Conservation (phyloP, 1,284 basidiomycete genomes). For the Violaceomyces palustris region DNA sequence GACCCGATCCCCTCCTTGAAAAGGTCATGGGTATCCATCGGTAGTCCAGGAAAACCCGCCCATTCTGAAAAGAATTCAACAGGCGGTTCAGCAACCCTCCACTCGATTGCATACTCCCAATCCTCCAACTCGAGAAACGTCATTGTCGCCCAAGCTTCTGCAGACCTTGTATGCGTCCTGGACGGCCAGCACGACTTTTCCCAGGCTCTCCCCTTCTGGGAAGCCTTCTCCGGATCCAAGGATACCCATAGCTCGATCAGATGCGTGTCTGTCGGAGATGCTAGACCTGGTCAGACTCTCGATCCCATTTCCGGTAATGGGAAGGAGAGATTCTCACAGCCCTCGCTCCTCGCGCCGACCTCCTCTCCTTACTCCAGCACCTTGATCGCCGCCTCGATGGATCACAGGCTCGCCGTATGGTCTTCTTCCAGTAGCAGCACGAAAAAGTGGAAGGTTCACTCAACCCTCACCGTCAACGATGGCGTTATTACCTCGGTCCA, state of each 20-base stretch:
- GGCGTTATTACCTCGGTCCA: conserved; percentile 18
- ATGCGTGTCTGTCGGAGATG: conserved; percentile 10
- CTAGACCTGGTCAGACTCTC: neutral
- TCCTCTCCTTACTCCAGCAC: neutral
- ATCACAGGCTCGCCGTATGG: conserved; percentile 30
- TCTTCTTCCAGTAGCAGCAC: conserved; percentile 7
- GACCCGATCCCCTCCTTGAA: too few relatives aligned
- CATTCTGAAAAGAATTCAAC: too few relatives aligned
- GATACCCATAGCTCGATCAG: conserved; percentile 9
- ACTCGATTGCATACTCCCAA: too few relatives aligned
- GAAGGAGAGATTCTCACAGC: neutral
- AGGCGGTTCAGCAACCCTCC: too few relatives aligned
- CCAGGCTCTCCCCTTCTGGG: conserved; percentile 32
- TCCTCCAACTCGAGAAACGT: too few relatives aligned
- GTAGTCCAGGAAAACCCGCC: too few relatives aligned
- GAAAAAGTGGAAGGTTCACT: conserved; percentile 27
- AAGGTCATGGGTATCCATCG: too few relatives aligned
- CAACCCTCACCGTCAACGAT: conserved; percentile 22
- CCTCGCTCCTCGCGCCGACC: conserved; percentile 4
- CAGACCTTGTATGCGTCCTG: conserved; percentile 27
- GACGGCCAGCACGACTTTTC: conserved; percentile 18
- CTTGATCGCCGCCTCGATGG: conserved; percentile 22
- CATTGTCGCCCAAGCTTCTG: too few relatives aligned
- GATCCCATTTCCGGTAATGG: too few relatives aligned
- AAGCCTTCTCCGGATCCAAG: conserved; percentile 26